A percentile compares a stretch with the other conserved stretches of the same genome.
Evolutionary conservation across 371 early-diverging fungal genomes (phyloP).

Genomic region (Fennellomyces sp.): DNA sequence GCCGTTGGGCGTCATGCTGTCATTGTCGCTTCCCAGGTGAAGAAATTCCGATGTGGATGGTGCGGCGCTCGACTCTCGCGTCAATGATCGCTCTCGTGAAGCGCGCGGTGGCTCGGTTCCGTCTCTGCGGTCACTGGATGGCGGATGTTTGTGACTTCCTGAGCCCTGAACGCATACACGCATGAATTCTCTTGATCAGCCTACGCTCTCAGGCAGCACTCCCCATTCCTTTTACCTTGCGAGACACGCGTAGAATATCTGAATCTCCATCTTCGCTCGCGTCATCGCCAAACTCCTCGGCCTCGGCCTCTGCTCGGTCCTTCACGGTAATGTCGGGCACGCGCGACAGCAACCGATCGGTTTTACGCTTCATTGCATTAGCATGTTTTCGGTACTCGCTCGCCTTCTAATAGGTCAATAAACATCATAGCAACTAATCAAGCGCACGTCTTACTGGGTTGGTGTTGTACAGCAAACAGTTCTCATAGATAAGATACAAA

Average conservation of each 20-base stretch:
- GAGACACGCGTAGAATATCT: constrained; percentile 34
- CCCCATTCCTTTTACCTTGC: constrained; percentile 31
- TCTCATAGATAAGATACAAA: constrained; percentile 80
- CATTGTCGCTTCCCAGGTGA: constrained; percentile 15
- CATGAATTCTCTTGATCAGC: no score
- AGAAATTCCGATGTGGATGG: constrained; percentile 11
- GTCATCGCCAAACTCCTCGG: constrained; percentile 54
- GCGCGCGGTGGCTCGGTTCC: constrained; percentile 4
- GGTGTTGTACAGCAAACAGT: constrained; percentile 85
- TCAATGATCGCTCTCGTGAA: constrained; percentile 26
- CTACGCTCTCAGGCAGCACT: no score
- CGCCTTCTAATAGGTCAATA: constrained; percentile 23
- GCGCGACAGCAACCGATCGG: constrained; percentile 70
- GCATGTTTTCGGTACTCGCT: constrained; percentile 88
- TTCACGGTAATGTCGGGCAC: constrained; percentile 83
- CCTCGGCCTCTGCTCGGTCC: constrained; percentile 60
- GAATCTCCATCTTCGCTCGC: constrained; percentile 49
- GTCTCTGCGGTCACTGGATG: not conserved
- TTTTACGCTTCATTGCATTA: constrained; percentile 77
- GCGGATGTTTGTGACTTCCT: constrained; percentile 15
- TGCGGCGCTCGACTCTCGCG: constrained; percentile 24
- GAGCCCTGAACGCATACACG: constrained; percentile 13
- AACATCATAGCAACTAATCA: not conserved
- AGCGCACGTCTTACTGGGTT: constrained; percentile 48
- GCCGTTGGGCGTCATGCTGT: constrained; percentile 22